Evolutionary conservation across 306 rosid genomes (phyloP).

Genomic region (Trichosanthes cucumerina): DNA sequence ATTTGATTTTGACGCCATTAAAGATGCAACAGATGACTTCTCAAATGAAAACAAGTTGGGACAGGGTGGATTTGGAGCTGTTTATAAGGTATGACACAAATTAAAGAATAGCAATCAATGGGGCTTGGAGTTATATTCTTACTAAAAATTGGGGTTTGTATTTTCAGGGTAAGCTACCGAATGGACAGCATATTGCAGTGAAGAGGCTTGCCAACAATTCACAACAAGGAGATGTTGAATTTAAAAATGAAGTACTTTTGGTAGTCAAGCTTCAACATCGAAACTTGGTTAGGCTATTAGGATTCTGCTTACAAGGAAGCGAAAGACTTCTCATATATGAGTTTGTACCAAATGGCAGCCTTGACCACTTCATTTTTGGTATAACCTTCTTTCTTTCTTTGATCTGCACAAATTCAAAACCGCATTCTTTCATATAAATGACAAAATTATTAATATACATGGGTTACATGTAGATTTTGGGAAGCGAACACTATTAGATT

Average conservation of each 20-base stretch:
- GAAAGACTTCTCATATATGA: slow-evolving; percentile 9
- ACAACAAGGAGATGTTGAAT: neutral
- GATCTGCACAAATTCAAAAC: neutral
- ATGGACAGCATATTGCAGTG: neutral
- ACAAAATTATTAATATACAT: neutral
- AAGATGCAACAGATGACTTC: slow-evolving; percentile 44
- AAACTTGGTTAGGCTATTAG: neutral
- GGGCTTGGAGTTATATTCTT: neutral
- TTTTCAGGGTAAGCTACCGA: neutral
- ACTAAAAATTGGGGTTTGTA: neutral
- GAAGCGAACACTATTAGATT: neutral
- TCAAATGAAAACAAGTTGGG: slow-evolving; percentile 16
- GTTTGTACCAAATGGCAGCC: slow-evolving; percentile 8
- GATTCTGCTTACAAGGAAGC: neutral
- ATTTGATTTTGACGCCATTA: slow-evolving; percentile 15
- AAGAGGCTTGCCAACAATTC: neutral
- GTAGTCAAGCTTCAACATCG: neutral
- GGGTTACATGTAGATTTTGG: neutral
- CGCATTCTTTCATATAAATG: neutral
- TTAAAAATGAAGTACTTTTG: slow-evolving; percentile 8
- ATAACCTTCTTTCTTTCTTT: neutral
- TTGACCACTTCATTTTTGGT: slow-evolving; percentile 6
- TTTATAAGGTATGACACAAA: neutral
- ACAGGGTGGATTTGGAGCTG: neutral
- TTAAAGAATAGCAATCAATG: neutral